Conservation (phyloP, 805 yeast species). For the Saccharomycopsis lassenensis region DNA sequence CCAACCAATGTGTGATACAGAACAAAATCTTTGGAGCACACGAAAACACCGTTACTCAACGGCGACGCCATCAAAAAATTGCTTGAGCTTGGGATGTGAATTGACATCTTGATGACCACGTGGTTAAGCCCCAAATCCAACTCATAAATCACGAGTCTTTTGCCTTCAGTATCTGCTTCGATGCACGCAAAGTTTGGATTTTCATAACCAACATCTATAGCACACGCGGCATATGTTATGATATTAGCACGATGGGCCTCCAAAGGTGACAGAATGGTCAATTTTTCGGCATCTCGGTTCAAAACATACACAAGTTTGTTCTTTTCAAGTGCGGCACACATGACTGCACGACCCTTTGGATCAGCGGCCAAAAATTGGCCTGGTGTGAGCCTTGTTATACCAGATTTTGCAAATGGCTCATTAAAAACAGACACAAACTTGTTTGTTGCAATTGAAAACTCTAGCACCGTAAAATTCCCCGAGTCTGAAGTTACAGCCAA, state of each 20-base stretch:
- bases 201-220: conserved; percentile 66
- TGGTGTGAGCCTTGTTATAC: conserved; percentile 64
- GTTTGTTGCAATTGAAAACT: conserved; percentile 29
- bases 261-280: conserved; percentile 60
- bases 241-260: conserved; percentile 45
- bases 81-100: conserved; percentile 30
- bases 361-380: conserved; percentile 65
- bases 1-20: conserved; percentile 37
- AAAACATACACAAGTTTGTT: conserved; percentile 63
- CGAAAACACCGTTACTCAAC: conserved; percentile 55
- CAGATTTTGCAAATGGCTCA: conserved; percentile 65
- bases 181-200: conserved; percentile 80
- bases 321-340: conserved; percentile 64
- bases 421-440: conserved; percentile 35
- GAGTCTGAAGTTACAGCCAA: conserved; percentile 70
- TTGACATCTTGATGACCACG: conserved; percentile 43
- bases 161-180: conserved; percentile 40
- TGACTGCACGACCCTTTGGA: conserved; percentile 56
- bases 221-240: conserved; percentile 43
- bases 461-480: conserved; percentile 53
- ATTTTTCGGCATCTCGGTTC: conserved; percentile 32
- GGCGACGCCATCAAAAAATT: conserved; percentile 58
- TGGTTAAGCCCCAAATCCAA: conserved; percentile 80
- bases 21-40: conserved; percentile 48
- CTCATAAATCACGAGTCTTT: conserved; percentile 56